A percentile compares a stretch with the other conserved stretches of the same genome.
phyloP scores from a whole-genome alignment of 2,329 filamentous ascomycete genomes.

The Lojkania enalia region DNA sequence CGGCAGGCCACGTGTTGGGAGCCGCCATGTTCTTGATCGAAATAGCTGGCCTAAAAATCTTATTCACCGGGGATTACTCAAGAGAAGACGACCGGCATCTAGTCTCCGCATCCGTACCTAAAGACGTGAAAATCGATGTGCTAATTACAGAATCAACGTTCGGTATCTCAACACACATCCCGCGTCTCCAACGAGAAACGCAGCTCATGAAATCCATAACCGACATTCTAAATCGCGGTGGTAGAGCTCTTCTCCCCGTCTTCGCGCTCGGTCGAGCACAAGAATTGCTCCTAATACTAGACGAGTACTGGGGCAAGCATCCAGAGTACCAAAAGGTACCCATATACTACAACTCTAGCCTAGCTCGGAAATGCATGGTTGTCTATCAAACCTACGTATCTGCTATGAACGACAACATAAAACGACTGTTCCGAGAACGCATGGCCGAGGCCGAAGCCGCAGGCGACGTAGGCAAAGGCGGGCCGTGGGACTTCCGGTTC shows the following conservation, averaged over 20 bases:
- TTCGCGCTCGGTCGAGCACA: conserved; percentile 94
- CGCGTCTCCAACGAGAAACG: conserved; percentile 86
- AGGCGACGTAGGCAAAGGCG: conserved; percentile 73
- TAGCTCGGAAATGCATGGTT: conserved; percentile 96
- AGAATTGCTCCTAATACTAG: conserved; percentile 88
- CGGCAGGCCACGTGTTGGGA: conserved; percentile 95
- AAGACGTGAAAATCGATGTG: conserved; percentile 88
- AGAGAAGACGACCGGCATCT: conserved; percentile 94
- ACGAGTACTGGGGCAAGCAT: conserved; percentile 95
- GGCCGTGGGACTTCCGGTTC: conserved; percentile 96
- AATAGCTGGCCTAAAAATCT: conserved; percentile 92
- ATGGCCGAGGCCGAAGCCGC: conserved; percentile 88
- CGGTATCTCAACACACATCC: conserved; percentile 90
- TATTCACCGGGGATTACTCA: conserved; percentile 98
- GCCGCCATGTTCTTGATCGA: conserved; percentile 98
- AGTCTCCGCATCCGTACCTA: conserved; percentile 88
- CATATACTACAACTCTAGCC: conserved; percentile 96
- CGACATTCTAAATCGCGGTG: conserved; percentile 84
- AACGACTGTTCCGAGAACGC: conserved; percentile 86
- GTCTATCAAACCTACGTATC: conserved; percentile 98
- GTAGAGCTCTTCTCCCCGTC: conserved; percentile 90
- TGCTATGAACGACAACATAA: conserved; percentile 99
- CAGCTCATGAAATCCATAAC: conserved; percentile 96
- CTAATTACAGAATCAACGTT: conserved; percentile 98
- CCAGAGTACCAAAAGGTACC: conserved; percentile 85